These are phyloP conservation scores for Porogramme epimiltina DNA, from an alignment of 1,284 basidiomycete genomes.

Conservation along the genomic window DNA sequence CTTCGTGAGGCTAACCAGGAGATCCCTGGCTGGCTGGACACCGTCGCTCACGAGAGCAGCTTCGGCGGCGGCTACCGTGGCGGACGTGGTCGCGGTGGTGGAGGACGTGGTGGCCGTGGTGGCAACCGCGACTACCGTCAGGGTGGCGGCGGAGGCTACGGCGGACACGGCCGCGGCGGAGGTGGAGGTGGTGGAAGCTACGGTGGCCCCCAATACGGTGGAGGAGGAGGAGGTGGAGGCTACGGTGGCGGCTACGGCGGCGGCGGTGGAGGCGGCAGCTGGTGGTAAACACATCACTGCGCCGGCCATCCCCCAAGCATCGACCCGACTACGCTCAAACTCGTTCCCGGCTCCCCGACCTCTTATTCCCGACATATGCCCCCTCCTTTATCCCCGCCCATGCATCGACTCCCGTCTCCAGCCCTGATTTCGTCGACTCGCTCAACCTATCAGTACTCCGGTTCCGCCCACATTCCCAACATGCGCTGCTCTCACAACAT, in stretches of 20 bases:
- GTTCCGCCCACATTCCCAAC: constrained; percentile 11
- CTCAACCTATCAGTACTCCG: constrained; percentile 25
- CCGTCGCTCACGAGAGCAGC: constrained; percentile 80
- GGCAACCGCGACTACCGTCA: constrained; percentile 49
- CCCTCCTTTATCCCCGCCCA: constrained; percentile 34
- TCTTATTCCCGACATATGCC: constrained; percentile 20
- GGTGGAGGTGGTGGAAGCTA: constrained; percentile 40
- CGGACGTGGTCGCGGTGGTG: constrained; percentile 57
- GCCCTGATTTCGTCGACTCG: constrained; percentile 24
- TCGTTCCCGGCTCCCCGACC: constrained; percentile 2
- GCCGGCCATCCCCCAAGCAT: not conserved
- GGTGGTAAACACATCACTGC: constrained; percentile 40
- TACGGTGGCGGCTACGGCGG: constrained; percentile 41
- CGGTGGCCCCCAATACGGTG: constrained; percentile 37
- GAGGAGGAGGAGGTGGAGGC: constrained; percentile 30
- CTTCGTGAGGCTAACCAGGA: constrained; percentile 98
- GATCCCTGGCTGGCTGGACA: constrained; percentile 90
- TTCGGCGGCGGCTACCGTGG: constrained; percentile 67
- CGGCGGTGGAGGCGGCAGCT: constrained; percentile 42
- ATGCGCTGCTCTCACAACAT: constrained; percentile 61
- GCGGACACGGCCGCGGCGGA: constrained; percentile 30
- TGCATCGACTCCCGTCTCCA: constrained; percentile 25
- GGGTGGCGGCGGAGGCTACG: constrained; percentile 39
- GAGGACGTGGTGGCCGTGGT: constrained; percentile 44
- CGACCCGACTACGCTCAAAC: not conserved